phyloP scores from a whole-genome alignment of 345 rosid genomes.

The Arabidopsis thaliana region TAIR10.1 NC_003075.7:15247501-15248000 shows the following conservation, averaged over 20 bases:
- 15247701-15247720: slow-evolving; percentile 75
- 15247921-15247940: slow-evolving; percentile 5
- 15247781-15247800: slow-evolving; percentile 8
- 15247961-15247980: slow-evolving; percentile 30
- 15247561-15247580: background rate
- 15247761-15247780: slow-evolving; percentile 47
- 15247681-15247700: slow-evolving; percentile 99
- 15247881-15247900: slow-evolving; percentile 25
- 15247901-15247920: background rate
- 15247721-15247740: slow-evolving; percentile 80
- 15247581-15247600: background rate
- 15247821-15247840: background rate
- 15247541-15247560: background rate
- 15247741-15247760: slow-evolving; percentile 89
- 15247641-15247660: slow-evolving; percentile 49
- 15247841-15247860: background rate
- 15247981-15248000: slow-evolving; percentile 13
- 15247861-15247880: slow-evolving; percentile 9
- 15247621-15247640: background rate
- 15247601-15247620: background rate
- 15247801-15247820: background rate
- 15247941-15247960: background rate
- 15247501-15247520: background rate
- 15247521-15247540: background rate
- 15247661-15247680: slow-evolving; percentile 97